A percentile compares a stretch with the other conserved stretches of the same genome.
phyloP scores from a whole-genome alignment of 129 eudicot species.

The Daucus carota region DNA sequence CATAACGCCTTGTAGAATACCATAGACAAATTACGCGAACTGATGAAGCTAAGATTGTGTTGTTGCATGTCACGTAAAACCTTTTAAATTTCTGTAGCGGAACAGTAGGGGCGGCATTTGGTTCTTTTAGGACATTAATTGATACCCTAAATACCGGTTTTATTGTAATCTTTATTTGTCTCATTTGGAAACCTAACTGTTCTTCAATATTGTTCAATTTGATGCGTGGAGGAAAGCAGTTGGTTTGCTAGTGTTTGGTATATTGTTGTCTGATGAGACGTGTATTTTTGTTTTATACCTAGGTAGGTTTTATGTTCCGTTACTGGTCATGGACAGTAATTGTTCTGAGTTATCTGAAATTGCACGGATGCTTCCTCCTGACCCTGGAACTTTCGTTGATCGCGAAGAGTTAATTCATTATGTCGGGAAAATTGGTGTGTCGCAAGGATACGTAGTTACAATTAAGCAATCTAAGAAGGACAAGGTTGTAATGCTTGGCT shows the following conservation, averaged over 20 bases:
- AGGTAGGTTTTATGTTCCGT: slow-evolving; percentile 7
- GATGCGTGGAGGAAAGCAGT: not conserved
- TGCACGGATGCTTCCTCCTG: slow-evolving; percentile 86
- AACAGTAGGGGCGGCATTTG: not conserved
- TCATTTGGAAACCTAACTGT: not conserved
- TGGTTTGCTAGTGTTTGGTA: not conserved
- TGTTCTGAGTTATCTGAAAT: slow-evolving; percentile 25
- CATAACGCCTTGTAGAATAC: not conserved
- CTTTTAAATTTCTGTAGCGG: not conserved
- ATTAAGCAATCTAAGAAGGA: slow-evolving; percentile 82
- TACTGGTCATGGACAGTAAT: slow-evolving; percentile 29
- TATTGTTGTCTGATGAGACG: not conserved
- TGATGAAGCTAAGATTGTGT: not conserved
- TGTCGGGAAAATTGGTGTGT: slow-evolving; percentile 71
- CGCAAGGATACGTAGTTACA: slow-evolving; percentile 85
- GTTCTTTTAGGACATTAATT: not conserved
- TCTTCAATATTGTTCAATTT: not conserved
- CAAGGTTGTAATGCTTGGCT: slow-evolving; percentile 71
- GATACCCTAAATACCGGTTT: not conserved
- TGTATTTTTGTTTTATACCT: not conserved
- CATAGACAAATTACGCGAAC: not conserved
- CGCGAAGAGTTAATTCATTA: slow-evolving; percentile 87
- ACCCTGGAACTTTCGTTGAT: slow-evolving; percentile 72
- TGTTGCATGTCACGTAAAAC: not conserved
- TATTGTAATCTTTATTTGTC: not conserved